Evolutionary conservation across 352 stramenopile species (phyloP), one percentile per base, ranked within the genome.

Genomic region (Globisporangium cylindrosporum): DNA sequence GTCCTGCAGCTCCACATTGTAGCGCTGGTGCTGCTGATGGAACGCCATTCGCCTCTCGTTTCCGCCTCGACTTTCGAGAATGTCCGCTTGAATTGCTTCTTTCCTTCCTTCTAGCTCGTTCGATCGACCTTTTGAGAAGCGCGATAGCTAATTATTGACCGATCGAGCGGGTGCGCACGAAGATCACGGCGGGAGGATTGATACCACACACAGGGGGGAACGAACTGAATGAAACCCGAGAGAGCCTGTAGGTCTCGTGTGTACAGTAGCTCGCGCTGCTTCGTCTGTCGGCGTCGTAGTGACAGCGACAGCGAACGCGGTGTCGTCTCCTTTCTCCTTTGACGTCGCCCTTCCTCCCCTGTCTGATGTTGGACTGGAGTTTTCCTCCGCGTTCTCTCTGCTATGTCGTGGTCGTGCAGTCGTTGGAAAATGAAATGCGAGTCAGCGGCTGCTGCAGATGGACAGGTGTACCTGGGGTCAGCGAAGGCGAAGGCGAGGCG

Each of bases 1-100:
- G 53, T 72, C 67, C 41, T 68, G 67, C 29, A 66, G 43, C 12
- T 66, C 59, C 12, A 60, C 60, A n/a, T n/a, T 59, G 38, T 68
- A 68, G 24, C 46, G 59, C 59, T 64, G 59, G 12, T 55, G 58
- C 14, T 64, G 27, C 29, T 58, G 64, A 3, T 56, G 54, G 55
- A 57, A 59, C 27, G 60, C 51, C 60, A 66, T 67, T 14, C 24
- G 58, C 10, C n/a, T 62, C 24, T 61, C 15, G 43, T 18, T 34
- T 5, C 18, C 24, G n/a, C 7, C 59, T 48, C 43, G 24, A 32
- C 20, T 41, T 56, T 57, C 59, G 22, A 32, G 15, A 59, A 59
- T 59, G 59, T 20, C 20, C 9, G 18, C 14, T 41, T 46, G 38
- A 43, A 43, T 43, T 18, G 36, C 36, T 43, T 15, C 36, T 32